A percentile compares a stretch with the other conserved stretches of the same genome.
Conservation (phyloP, 1,284 basidiomycete genomes). For the Puccinia polysora region DNA sequence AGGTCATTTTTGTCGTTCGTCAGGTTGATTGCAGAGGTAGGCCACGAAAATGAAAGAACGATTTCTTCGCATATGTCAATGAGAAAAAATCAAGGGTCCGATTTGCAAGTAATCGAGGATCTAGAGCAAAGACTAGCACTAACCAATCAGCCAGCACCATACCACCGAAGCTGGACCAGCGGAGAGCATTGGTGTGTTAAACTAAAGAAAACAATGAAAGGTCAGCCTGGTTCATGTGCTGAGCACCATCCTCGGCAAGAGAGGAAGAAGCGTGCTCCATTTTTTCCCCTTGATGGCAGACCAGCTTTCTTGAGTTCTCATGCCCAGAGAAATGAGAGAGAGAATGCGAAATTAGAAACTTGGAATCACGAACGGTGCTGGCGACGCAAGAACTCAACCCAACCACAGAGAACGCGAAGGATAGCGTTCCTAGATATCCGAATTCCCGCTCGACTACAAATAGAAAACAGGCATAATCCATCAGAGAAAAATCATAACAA, state of each 20-base stretch:
- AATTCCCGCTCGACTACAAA: conserved; percentile 23
- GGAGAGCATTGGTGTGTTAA: conserved; percentile 69
- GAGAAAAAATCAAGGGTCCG: not conserved
- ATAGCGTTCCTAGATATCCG: conserved; percentile 22
- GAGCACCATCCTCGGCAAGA: not conserved
- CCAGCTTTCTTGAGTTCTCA: no score
- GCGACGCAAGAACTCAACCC: conserved; percentile 26
- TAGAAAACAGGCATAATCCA: not conserved
- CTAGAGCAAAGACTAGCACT: not conserved
- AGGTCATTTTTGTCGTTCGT: not conserved
- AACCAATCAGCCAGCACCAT: conserved; percentile 40
- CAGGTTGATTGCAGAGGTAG: not conserved
- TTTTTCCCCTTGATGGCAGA: no score
- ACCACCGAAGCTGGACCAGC: conserved; percentile 68
- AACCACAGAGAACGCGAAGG: conserved; percentile 31
- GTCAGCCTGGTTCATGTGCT: not conserved
- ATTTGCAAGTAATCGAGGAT: not conserved
- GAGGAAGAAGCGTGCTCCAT: no score
- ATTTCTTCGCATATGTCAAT: not conserved
- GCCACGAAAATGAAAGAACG: not conserved
- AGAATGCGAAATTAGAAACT: not conserved
- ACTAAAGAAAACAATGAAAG: conserved; percentile 49
- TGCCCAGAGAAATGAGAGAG: no score
- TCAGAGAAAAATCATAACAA: no score
- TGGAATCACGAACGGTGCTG: conserved; percentile 12